Evolutionary conservation across 257 asterid species (phyloP).

Genomic region (Linaria vulgaris): DNA sequence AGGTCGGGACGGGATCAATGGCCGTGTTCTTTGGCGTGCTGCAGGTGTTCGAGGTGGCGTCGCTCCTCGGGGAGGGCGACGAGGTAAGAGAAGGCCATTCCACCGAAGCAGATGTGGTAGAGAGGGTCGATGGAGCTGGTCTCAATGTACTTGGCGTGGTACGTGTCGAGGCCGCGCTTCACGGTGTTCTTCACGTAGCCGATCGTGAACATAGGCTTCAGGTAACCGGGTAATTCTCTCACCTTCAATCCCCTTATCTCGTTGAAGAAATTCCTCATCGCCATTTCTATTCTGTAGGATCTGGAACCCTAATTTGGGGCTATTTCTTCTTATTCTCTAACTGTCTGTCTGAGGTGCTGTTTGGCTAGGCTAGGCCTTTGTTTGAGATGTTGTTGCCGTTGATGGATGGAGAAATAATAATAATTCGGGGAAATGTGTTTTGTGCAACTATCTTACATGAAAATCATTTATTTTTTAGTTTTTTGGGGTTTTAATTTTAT

Average conservation of each 20-base stretch:
- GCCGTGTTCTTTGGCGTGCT: constrained; percentile 52
- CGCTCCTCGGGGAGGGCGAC: constrained; percentile 98
- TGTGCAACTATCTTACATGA: too few relatives aligned
- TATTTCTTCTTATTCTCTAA: too few relatives aligned
- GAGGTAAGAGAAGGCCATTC: constrained; percentile 80
- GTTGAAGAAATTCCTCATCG: constrained; percentile 66
- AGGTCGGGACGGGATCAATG: constrained; percentile 28
- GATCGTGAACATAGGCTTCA: constrained; percentile 66
- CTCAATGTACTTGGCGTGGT: constrained; percentile 72
- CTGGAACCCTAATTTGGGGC: too few relatives aligned
- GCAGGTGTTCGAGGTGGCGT: constrained; percentile 76
- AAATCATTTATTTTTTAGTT: too few relatives aligned
- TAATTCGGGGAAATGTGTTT: too few relatives aligned
- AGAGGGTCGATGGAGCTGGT: constrained; percentile 65
- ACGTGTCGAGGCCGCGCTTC: constrained; percentile 55
- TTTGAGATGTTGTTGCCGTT: too few relatives aligned
- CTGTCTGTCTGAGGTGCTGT: too few relatives aligned
- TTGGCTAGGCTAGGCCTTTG: too few relatives aligned
- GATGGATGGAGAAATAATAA: too few relatives aligned
- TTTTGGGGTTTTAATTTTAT: too few relatives aligned
- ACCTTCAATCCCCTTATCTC: constrained; percentile 78
- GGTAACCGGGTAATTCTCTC: constrained; percentile 70
- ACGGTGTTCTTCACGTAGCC: constrained; percentile 38
- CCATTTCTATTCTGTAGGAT: constrained; percentile 38
- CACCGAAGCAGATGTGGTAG: constrained; percentile 80